Base-by-base conservation (phyloP, 2,329 filamentous ascomycete species). In the Fusarium succisae region DNA sequence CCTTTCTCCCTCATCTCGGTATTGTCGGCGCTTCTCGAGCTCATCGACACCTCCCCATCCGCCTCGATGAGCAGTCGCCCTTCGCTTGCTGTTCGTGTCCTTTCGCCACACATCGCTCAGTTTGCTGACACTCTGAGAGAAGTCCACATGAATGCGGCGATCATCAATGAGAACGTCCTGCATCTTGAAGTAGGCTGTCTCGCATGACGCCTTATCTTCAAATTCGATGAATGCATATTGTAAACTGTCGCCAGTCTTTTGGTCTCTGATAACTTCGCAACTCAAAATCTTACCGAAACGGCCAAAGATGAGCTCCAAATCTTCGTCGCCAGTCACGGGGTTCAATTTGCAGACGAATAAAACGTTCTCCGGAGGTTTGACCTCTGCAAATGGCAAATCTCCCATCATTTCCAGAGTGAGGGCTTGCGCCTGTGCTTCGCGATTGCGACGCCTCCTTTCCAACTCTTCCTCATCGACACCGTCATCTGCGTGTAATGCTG, bases 221-320 rank as follows among this genome's bases (percentile, higher is more conserved):
- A 96, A 99, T 81, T 99, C 96, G 79, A 99, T 97, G 77, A 99
- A 99, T 3, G 96, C 95, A 80, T 99, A 99, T 81, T 99, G 96
- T 55, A 99, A 84, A 79, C 94, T 98, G 83, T 99, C 96, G 8
- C 95, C 95, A 1, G 96, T 98, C 79, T 94, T 94, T 80, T 93
- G 94, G 81, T 99, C 96, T 55, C 96, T 89, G 72, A 99, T 98
- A 39, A 99, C 94, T 83, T 99, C 96, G 80, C 96, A 99, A 53
- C 94, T 97, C 30, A 98, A 83, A 47, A 99, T 98, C 80, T 93
- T 96, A 76, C 96, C 96, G 78, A 99, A 99, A 1, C 96, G 95
- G 64, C 94, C 96, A 83, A 99, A 99, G 72, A 99, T 98, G 74
- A 98, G 89, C 81, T 98, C 93, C 53, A 99, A 87, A 80, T 99